Evolutionary conservation across 164 flowering plant genomes (phyloP), one percentile per base, ranked within the genome.

Genomic region (Paratinospora sagittata): DNA sequence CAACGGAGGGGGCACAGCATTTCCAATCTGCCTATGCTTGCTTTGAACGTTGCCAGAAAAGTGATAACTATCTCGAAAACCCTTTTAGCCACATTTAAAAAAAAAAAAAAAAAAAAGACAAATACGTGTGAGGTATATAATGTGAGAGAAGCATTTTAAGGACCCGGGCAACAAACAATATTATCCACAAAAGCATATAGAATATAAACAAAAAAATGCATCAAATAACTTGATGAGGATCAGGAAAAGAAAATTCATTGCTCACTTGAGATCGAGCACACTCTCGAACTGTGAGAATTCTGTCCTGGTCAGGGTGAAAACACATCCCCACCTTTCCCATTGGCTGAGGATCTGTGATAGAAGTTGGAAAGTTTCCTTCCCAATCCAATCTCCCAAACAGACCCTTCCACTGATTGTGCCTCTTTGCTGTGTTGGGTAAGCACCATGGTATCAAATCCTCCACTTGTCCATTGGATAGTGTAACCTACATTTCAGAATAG

Each of bases 291-390:
- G 98, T 89, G 8, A 93, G 78, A 39, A 91, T 91, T 73, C 98
- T 81, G 74, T 93, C 97, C 78, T 93, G 97, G 2, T 91, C 96
- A 33, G 98, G 98, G 73, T 93, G 97, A 78, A 93, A 91, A 67
- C 97, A 93, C 97, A 91, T 93, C 33, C 98, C 97, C 34, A 91
- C 97, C 79, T 91, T 93, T 3, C 98, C 98, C 98, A 93, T 93
- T 14, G 97, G 95, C 69, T 93, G 98, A 24, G 98, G 98, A 58
- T 93, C 98, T 3, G 97, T 93, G 43, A 90, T 82, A 26, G 97
- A 91, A 71, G 96, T 94, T 11, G 97, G 97, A 66, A 94, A 94
- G 78, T 94, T 92, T 2, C 98, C 98, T 72, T 90, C 90, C 98
- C 98, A 94, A 65, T 91, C 97, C 79, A 94, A 78, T 81, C 98